These are phyloP conservation scores for Geranium incanum DNA, from an alignment of 441 rosid genomes.

Conservation along the genomic window DNA sequence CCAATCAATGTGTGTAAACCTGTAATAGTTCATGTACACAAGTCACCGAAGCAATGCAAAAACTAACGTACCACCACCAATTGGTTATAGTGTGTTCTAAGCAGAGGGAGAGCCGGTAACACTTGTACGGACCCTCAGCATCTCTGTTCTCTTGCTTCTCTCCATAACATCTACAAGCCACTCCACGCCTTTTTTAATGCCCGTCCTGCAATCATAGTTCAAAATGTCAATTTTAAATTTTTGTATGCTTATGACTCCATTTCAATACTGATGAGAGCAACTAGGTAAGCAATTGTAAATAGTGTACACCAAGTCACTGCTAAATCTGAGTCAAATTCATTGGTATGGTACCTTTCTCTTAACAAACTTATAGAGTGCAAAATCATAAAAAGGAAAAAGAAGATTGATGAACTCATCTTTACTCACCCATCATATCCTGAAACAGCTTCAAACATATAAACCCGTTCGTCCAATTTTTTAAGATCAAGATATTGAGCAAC, in stretches of 20 bases:
- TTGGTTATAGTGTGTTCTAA: conserved; percentile 24
- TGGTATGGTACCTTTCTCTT: background rate
- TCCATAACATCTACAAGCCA: conserved; percentile 91
- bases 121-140: conserved; percentile 64
- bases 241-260: background rate
- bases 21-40: conserved; percentile 43
- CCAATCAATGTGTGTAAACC: no score
- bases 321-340: background rate
- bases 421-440: conserved; percentile 88
- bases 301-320: background rate
- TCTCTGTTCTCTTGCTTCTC: conserved; percentile 94
- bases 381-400: background rate
- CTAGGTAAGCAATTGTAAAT: background rate
- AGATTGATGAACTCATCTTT: background rate
- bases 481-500: conserved; percentile 72
- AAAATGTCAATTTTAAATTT: background rate
- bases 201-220: conserved; percentile 47
- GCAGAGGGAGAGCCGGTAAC: conserved; percentile 30
- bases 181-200: conserved; percentile 77
- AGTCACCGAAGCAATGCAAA: conserved; percentile 26
- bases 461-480: conserved; percentile 85
- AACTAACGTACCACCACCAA: conserved; percentile 13
- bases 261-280: background rate
- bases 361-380: conserved; percentile 11
- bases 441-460: conserved; percentile 83